Conservation (phyloP, 192 early-diverging fungal genomes). For the Ambispora gerdemannii region DNA sequence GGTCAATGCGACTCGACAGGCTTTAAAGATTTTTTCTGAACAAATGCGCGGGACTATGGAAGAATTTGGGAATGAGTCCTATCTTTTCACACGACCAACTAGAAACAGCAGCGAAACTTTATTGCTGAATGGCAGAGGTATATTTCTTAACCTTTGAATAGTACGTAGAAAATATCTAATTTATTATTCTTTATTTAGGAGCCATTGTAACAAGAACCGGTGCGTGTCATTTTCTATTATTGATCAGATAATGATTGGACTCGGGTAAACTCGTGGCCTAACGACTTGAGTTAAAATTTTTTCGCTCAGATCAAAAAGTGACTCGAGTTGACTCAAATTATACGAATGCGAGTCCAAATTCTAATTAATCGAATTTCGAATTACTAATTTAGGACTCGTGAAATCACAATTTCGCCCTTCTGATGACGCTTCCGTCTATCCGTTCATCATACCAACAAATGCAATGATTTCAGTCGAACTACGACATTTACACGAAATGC, state of each 20-base stretch:
- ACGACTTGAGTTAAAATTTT: no score
- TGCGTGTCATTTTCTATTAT: no score
- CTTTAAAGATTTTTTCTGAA: conserved; percentile 40
- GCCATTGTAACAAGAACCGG: no score
- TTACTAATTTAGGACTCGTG: conserved; percentile 44
- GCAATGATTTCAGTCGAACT: conserved; percentile 63
- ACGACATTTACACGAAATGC: conserved; percentile 39
- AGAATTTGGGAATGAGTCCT: conserved; percentile 22
- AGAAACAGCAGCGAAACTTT: conserved; percentile 43
- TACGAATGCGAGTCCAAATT: no score
- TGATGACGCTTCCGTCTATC: conserved; percentile 57
- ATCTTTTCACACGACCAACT: conserved; percentile 31
- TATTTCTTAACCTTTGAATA: conserved; percentile 27
- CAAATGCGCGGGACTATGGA: conserved; percentile 49
- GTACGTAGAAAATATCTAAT: neutral
- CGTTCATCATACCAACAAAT: conserved; percentile 60
- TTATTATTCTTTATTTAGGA: conserved; percentile 1
- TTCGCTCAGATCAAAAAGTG: no score
- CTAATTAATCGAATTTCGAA: no score
- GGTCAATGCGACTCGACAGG: conserved; percentile 44
- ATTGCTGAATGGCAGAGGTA: conserved; percentile 43
- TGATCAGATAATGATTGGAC: no score
- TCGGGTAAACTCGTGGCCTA: no score
- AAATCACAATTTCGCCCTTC: conserved; percentile 54
- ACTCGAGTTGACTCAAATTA: no score